Evolutionary conservation across 208 protist genomes (phyloP).

Genomic region (Trypanosoma boissoni): DNA sequence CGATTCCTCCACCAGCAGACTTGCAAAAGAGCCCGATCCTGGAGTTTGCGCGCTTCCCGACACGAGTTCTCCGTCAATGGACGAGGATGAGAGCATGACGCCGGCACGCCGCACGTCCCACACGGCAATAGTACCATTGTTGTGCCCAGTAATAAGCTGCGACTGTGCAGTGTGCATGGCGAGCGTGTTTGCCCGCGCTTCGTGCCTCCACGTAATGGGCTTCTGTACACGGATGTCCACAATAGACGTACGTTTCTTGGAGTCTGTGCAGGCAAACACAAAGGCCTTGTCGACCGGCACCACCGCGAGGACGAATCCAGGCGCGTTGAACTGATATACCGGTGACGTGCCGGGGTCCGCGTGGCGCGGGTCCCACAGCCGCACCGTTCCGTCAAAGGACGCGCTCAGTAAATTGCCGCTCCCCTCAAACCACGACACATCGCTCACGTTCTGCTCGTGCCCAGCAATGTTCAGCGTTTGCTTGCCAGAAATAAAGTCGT

Average conservation of each 20-base stretch:
- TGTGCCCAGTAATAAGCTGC: slow-evolving; percentile 79
- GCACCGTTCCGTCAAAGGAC: slow-evolving; percentile 83
- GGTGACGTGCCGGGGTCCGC: slow-evolving; percentile 27
- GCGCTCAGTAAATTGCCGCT: slow-evolving; percentile 73
- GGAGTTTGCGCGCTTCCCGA: background rate
- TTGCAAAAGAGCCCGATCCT: background rate
- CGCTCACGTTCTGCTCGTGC: slow-evolving; percentile 74
- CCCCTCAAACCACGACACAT: slow-evolving; percentile 77
- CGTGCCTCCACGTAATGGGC: slow-evolving; percentile 55
- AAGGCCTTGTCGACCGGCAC: slow-evolving; percentile 66
- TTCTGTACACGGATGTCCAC: slow-evolving; percentile 64
- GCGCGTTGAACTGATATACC: slow-evolving; percentile 54
- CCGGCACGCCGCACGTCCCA: slow-evolving; percentile 79
- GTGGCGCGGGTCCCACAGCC: slow-evolving; percentile 78
- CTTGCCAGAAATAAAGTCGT: slow-evolving; percentile 74
- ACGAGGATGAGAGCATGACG: slow-evolving; percentile 38
- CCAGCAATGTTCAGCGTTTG: slow-evolving; percentile 58
- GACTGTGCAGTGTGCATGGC: slow-evolving; percentile 49
- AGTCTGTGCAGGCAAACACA: slow-evolving; percentile 80
- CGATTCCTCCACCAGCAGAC: slow-evolving; percentile 3
- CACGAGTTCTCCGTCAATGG: slow-evolving; percentile 14
- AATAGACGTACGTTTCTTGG: slow-evolving; percentile 60
- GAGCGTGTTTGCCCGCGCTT: slow-evolving; percentile 74
- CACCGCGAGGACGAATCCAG: slow-evolving; percentile 73
- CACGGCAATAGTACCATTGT: slow-evolving; percentile 70